Percentiles rank a stretch among this genome's conserved stretches.
phyloP scores from a whole-genome alignment of 1,284 basidiomycete genomes.

The Boletus nobilissimus region DNA sequence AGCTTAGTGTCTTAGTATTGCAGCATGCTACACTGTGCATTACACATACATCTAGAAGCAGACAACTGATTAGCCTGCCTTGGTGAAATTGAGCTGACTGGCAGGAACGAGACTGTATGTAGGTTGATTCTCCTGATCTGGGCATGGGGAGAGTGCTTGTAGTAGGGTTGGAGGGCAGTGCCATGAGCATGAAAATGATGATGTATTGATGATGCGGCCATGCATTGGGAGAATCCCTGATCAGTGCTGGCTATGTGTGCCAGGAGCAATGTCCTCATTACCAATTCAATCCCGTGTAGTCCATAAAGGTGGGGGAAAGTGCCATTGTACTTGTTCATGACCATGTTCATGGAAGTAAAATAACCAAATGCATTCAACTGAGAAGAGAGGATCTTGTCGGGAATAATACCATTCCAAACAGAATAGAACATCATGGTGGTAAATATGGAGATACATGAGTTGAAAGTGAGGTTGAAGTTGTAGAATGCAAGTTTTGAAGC shows the following conservation, averaged over 20 bases:
- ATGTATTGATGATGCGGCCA: constrained; percentile 93
- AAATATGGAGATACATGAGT: constrained; percentile 71
- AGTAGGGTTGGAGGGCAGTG: constrained; percentile 78
- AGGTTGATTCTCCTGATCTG: no score
- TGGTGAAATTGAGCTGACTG: constrained; percentile 75
- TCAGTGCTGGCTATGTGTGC: no score
- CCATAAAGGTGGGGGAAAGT: constrained; percentile 59
- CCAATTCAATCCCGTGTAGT: constrained; percentile 84
- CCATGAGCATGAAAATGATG: constrained; percentile 78
- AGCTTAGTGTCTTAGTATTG: no score
- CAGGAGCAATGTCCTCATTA: constrained; percentile 43
- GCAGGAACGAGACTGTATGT: constrained; percentile 78
- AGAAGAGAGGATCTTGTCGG: constrained; percentile 72
- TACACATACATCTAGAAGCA: no score
- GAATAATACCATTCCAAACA: constrained; percentile 87
- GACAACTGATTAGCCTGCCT: no score
- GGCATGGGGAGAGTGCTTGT: constrained; percentile 60
- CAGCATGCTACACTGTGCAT: no score
- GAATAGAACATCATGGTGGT: constrained; percentile 81
- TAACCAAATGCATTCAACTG: constrained; percentile 72
- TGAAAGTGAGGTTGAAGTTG: constrained; percentile 81
- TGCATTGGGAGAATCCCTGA: constrained; percentile 80
- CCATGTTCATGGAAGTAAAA: constrained; percentile 79
- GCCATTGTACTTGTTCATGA: constrained; percentile 78
- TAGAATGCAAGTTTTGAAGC: constrained; percentile 85